Evolutionary conservation across 495 filamentous ascomycete species (phyloP).

Genomic region (Oidiodendron maius): DNA sequence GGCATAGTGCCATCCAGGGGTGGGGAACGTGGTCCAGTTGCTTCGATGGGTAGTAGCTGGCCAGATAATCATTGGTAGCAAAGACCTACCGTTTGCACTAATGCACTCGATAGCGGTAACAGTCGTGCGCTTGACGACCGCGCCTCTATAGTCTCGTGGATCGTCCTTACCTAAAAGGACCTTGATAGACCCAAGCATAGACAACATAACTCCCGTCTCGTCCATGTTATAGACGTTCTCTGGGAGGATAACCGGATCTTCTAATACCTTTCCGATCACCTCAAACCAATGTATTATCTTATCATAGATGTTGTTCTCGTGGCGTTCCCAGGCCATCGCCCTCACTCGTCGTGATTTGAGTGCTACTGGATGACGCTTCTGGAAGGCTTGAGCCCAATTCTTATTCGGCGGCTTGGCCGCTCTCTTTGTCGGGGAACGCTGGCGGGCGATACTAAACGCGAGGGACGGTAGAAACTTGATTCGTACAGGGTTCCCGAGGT

Average conservation of each 20-base stretch:
- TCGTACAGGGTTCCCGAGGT: conserved; percentile 2
- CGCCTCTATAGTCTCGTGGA: no score
- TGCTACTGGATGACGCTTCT: conserved; percentile 10
- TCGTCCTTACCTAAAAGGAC: no score
- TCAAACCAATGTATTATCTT: no score
- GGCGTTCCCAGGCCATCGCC: conserved; percentile 23
- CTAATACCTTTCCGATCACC: conserved; percentile 18
- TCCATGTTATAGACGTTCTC: conserved; percentile 29
- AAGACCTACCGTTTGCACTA: no score
- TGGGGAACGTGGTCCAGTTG: conserved; percentile 25
- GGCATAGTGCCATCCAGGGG: conserved; percentile 24
- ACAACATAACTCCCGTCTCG: no score
- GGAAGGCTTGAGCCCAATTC: conserved; percentile 9
- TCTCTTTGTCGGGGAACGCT: conserved; percentile 5
- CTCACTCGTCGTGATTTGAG: conserved; percentile 14
- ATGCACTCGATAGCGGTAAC: no score
- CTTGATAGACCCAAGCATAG: no score
- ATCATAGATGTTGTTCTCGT: conserved; percentile 16
- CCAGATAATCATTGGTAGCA: no score
- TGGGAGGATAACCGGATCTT: conserved; percentile 19
- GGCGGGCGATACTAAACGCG: conserved; percentile 6
- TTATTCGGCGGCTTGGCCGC: conserved; percentile 11
- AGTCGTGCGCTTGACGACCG: no score
- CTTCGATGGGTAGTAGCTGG: no score
- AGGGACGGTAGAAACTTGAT: conserved; percentile 4